Evolutionary conservation across 2,329 filamentous ascomycete genomes (phyloP).

Genomic region (Monosporascus sp.): DNA sequence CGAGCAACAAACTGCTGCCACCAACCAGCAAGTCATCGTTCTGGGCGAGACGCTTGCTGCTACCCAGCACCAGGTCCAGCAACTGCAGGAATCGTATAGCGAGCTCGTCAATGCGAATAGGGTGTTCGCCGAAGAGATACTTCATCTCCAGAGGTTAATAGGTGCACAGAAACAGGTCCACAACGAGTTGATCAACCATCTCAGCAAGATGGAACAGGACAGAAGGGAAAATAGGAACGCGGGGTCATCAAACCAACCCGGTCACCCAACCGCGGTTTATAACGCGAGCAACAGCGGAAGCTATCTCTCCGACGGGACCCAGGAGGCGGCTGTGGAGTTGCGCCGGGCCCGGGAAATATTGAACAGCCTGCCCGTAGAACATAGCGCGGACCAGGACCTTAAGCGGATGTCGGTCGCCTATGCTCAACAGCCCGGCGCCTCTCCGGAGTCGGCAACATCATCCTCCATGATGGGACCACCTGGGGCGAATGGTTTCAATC

Average conservation of each 20-base stretch:
- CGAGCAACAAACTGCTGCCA: slow-evolving; percentile 65
- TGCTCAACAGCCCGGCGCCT: slow-evolving; percentile 42
- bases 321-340: slow-evolving; percentile 45
- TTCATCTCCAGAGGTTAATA: slow-evolving; percentile 56
- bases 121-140: slow-evolving; percentile 56
- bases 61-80: slow-evolving; percentile 87
- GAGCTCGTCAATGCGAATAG: slow-evolving; percentile 65
- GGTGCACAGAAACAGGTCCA: slow-evolving; percentile 53
- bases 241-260: slow-evolving; percentile 25
- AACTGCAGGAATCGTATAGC: slow-evolving; percentile 77
- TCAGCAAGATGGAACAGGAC: slow-evolving; percentile 44
- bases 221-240: slow-evolving; percentile 36
- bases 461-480: slow-evolving; percentile 54
- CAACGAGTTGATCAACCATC: slow-evolving; percentile 51
- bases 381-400: slow-evolving; percentile 48
- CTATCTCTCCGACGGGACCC: slow-evolving; percentile 39
- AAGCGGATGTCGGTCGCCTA: slow-evolving; percentile 48
- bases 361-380: slow-evolving; percentile 46
- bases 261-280: slow-evolving; percentile 33
- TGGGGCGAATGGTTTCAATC: slow-evolving; percentile 31
- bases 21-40: slow-evolving; percentile 82
- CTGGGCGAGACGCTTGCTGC: slow-evolving; percentile 84
- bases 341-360: slow-evolving; percentile 53
- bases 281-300: slow-evolving; percentile 34
- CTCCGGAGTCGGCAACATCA: slow-evolving; percentile 46